Percentiles rank a stretch among this genome's conserved stretches.
These are phyloP conservation scores for Pythium angustatum DNA, from an alignment of 352 stramenopile species.

Conservation along the genomic window DNA sequence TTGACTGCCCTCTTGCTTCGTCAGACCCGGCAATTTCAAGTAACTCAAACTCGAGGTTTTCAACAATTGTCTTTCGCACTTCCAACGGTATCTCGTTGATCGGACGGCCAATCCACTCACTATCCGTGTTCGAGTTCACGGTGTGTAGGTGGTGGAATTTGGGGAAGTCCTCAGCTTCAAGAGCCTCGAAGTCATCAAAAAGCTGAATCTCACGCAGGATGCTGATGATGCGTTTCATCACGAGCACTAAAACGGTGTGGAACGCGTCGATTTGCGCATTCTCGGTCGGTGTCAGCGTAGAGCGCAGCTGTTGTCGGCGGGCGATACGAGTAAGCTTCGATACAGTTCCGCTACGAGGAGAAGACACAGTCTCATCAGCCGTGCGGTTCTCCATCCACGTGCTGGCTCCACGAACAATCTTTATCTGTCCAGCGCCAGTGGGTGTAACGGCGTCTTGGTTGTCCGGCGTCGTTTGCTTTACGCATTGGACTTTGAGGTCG, in stretches of 20 bases:
- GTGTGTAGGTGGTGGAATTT: constrained; percentile 57
- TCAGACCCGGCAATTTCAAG: constrained; percentile 47
- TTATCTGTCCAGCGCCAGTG: neutral
- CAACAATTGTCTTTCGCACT: constrained; percentile 54
- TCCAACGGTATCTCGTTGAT: constrained; percentile 63
- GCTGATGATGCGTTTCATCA: constrained; percentile 57
- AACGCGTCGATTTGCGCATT: constrained; percentile 68
- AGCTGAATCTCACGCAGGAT: constrained; percentile 57
- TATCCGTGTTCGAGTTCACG: constrained; percentile 44
- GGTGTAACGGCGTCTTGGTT: neutral
- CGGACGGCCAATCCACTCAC: constrained; percentile 50
- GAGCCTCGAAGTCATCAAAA: constrained; percentile 61
- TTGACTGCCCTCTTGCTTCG: constrained; percentile 9
- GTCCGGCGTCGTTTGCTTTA: constrained; percentile 5
- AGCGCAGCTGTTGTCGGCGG: constrained; percentile 47
- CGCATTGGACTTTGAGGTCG: constrained; percentile 36
- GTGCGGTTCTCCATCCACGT: constrained; percentile 21
- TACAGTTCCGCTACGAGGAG: neutral
- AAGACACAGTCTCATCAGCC: constrained; percentile 5
- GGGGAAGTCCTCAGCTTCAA: constrained; percentile 45
- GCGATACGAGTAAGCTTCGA: constrained; percentile 43
- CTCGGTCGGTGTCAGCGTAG: constrained; percentile 51
- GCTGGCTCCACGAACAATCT: constrained; percentile 16
- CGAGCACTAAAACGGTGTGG: constrained; percentile 44
- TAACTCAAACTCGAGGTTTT: constrained; percentile 65